Conservation (phyloP, 1,139 yeast species). For the Blastobotrys apis region DNA sequence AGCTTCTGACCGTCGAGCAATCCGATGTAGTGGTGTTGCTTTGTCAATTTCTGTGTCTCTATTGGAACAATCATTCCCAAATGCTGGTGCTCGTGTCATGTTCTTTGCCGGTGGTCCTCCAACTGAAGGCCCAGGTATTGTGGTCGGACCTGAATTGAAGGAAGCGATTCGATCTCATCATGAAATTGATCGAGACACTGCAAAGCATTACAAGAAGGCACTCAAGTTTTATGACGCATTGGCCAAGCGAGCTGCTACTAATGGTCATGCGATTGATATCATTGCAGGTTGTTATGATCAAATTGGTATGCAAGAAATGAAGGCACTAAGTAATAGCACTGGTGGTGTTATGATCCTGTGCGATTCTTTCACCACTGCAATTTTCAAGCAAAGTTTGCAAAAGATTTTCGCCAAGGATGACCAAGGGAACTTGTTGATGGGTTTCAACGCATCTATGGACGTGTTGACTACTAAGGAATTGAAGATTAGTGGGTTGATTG, state of each 20-base stretch:
- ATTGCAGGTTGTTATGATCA: conserved; percentile 98
- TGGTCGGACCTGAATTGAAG: conserved; percentile 84
- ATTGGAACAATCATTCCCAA: conserved; percentile 81
- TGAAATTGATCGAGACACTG: conserved; percentile 85
- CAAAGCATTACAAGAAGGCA: conserved; percentile 91
- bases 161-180: conserved; percentile 97
- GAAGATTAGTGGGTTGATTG: conserved; percentile 88
- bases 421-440: conserved; percentile 76
- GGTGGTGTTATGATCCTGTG: conserved; percentile 91
- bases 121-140: conserved; percentile 91
- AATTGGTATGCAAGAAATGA: conserved; percentile 97
- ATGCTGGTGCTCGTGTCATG: conserved; percentile 86
- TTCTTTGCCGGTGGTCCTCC: conserved; percentile 94
- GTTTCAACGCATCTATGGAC: conserved; percentile 64
- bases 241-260: conserved; percentile 67
- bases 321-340: conserved; percentile 76
- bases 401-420: conserved; percentile 83
- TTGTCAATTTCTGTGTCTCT: conserved; percentile 77
- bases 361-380: conserved; percentile 95
- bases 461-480: conserved; percentile 86
- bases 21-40: conserved; percentile 93
- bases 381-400: conserved; percentile 89
- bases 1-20: conserved; percentile 79
- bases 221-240: conserved; percentile 75
- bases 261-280: conserved; percentile 85